These are phyloP conservation scores for Globisporangium acanthophoron DNA, from an alignment of 352 stramenopile species.

Conservation along the genomic window DNA sequence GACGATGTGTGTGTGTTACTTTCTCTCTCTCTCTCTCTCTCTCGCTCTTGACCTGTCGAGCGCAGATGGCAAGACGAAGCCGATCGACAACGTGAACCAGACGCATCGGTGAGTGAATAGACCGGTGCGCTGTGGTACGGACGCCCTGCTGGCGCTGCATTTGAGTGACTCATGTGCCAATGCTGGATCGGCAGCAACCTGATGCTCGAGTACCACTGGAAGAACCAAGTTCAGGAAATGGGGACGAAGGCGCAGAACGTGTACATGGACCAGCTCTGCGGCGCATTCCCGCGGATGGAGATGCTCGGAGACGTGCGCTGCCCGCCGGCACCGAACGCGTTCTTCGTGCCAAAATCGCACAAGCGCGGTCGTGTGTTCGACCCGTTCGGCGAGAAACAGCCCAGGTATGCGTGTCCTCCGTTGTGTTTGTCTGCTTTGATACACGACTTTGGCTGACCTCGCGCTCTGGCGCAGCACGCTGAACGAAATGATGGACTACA, in stretches of 20 bases:
- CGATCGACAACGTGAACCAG: slow-evolving; percentile 79
- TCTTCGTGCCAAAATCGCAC: slow-evolving; percentile 79
- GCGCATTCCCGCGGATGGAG: slow-evolving; percentile 70
- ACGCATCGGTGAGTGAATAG: slow-evolving; percentile 53
- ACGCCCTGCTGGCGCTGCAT: neutral
- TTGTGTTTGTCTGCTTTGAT: neutral
- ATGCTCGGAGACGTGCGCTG: slow-evolving; percentile 80
- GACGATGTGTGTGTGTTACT: neutral
- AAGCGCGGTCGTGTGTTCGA: slow-evolving; percentile 82
- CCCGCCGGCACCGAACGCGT: slow-evolving; percentile 52
- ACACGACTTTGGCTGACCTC: neutral
- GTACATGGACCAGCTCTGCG: slow-evolving; percentile 67
- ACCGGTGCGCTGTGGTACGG: no score
- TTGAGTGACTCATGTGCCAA: neutral
- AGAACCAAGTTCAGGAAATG: slow-evolving; percentile 87
- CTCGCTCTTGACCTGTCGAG: no score
- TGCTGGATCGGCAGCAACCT: slow-evolving; percentile 40
- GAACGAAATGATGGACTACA: slow-evolving; percentile 88
- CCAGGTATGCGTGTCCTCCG: slow-evolving; percentile 24
- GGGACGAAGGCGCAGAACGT: slow-evolving; percentile 76
- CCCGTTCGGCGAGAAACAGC: slow-evolving; percentile 78
- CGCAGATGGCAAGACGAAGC: slow-evolving; percentile 81
- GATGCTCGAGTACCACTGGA: slow-evolving; percentile 89
- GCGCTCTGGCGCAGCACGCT: slow-evolving; percentile 33
- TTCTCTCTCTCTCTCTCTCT: neutral